phyloP scores from a whole-genome alignment of 1,139 yeast species.

The Pichia sp. region DNA sequence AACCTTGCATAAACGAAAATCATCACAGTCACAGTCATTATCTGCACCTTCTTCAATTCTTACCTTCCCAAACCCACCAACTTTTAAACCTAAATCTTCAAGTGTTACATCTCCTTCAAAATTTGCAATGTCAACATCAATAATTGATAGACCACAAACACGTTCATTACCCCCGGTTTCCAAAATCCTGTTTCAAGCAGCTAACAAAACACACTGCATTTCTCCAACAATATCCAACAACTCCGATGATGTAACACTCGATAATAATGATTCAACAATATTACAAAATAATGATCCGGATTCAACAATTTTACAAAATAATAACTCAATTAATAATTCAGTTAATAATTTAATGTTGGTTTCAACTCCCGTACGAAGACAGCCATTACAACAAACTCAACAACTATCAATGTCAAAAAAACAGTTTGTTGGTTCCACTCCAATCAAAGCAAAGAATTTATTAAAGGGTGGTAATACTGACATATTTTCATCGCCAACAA shows the following conservation, averaged over 20 bases:
- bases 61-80: neutral
- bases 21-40: neutral
- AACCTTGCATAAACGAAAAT: neutral
- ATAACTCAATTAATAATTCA: neutral
- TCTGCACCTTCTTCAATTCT: neutral
- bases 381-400: neutral
- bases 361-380: slow-evolving; percentile 11
- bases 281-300: slow-evolving; percentile 14
- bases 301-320: slow-evolving; percentile 11
- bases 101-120: slow-evolving; percentile 23
- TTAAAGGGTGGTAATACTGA: neutral
- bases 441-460: neutral
- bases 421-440: neutral
- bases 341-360: slow-evolving; percentile 2
- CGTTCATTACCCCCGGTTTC: slow-evolving; percentile 26
- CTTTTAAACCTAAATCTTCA: neutral
- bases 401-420: neutral
- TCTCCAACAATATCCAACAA: neutral
- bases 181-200: slow-evolving; percentile 6
- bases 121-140: slow-evolving; percentile 2
- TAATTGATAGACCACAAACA: neutral
- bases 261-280: slow-evolving; percentile 10
- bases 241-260: slow-evolving; percentile 4
- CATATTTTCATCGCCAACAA: slow-evolving; percentile 32
- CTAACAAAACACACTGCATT: neutral